Base-by-base conservation (phyloP, 2,329 filamentous ascomycete genomes). In the Talaromyces sp. region DNA sequence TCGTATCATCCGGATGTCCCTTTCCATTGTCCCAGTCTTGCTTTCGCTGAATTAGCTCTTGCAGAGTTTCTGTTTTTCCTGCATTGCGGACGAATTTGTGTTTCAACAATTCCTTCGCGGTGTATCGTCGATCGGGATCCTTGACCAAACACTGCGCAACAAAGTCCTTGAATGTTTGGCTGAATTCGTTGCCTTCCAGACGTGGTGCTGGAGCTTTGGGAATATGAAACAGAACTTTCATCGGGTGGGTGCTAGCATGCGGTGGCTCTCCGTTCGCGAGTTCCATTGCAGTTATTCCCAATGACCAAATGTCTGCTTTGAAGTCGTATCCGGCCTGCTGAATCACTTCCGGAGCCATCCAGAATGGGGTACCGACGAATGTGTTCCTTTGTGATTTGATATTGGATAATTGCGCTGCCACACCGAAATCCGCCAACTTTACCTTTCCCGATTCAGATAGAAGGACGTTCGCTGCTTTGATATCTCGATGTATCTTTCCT, bases 311-410 rank as follows among this genome's bases (percentile, higher is more conserved):
- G 73, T 97, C 93, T 6, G 93, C 93, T 78, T 95, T 95, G 81
- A 92, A 95, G 76, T 94, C 92, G 70, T 89, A 89, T 49, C 87
- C 87, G 68, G 91, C 87, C 78, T 96, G 92, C 76, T 96, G 90
- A 70, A 97, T 97, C 41, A 97, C 93, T 75, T 97, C 93, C 1
- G 93, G 93, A 0, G 93, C 93, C 93, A 97, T 96, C 93, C 93
- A 97, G 75, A 96, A 97, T 0, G 95, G 95, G 0, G 94, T 98
- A 22, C 95, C 95, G 22, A 99, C 95, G 73, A 99, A 98, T 0
- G 95, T 99, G 78, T 98, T 94, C 63, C 95, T 88, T 77, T 97
- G 93, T 2, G 94, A 97, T 79, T 97, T 97, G 81, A 98, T 96
- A 75, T 97, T 97, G 67, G 92, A 96, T 72, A 99, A 84, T 77